Evolutionary conservation across 306 rosid genomes (phyloP).

Genomic region (Dalbergia oliveri): DNA sequence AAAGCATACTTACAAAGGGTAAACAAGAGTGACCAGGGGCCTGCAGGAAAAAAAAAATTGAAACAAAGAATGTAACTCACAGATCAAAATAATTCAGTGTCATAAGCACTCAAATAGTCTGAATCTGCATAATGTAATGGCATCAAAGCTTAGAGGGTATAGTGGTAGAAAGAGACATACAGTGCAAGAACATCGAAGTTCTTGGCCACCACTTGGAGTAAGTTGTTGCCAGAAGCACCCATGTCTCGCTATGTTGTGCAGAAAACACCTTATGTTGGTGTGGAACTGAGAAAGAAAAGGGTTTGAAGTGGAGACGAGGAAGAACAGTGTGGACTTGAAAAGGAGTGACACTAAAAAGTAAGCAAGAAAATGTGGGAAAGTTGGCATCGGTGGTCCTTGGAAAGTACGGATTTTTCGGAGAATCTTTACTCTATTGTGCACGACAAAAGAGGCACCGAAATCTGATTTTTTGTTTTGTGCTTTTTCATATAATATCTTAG

Average conservation of each 20-base stretch:
- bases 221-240: conserved; percentile 66
- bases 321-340: conserved; percentile 29
- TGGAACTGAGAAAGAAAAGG: conserved; percentile 32
- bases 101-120: neutral
- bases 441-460: conserved; percentile 76
- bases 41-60: conserved; percentile 49
- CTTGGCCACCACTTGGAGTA: conserved; percentile 78
- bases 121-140: neutral
- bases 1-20: conserved; percentile 77
- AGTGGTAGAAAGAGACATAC: conserved; percentile 51
- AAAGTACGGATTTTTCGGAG: conserved; percentile 48
- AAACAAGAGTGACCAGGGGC: conserved; percentile 85
- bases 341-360: conserved; percentile 33
- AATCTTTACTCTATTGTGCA: conserved; percentile 42
- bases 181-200: conserved; percentile 94
- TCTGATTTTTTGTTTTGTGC: neutral
- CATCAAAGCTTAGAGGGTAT: neutral
- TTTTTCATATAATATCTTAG: too few species aligned
- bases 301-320: conserved; percentile 26
- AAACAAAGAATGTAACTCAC: neutral
- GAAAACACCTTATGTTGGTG: neutral
- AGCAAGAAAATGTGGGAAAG: conserved; percentile 31
- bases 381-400: conserved; percentile 30
- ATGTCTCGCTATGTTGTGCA: conserved; percentile 45
- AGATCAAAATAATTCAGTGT: neutral